Evolutionary conservation across 208 protist genomes (phyloP).

Genomic region (Trypanosoma avium): DNA sequence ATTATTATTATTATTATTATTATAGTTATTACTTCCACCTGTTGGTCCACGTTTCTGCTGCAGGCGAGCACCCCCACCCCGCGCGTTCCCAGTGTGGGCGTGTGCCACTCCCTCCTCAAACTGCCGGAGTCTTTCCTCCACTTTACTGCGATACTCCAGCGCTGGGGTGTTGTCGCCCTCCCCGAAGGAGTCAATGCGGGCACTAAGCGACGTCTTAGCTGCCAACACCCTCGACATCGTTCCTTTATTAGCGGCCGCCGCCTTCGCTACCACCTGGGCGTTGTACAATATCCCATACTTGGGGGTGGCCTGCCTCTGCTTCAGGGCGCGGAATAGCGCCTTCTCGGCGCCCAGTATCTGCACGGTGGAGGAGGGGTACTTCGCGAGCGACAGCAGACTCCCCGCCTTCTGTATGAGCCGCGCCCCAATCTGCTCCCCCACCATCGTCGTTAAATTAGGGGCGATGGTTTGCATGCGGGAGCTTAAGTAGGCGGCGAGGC

Average conservation of each 20-base stretch:
- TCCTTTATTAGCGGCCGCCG: conserved; percentile 92
- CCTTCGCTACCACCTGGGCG: conserved; percentile 96
- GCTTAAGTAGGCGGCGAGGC: conserved; percentile 97
- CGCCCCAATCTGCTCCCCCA: conserved; percentile 98
- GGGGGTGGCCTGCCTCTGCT: conserved; percentile 98
- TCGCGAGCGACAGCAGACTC: conserved; percentile 97
- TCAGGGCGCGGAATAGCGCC: conserved; percentile 97
- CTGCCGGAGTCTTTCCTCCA: conserved; percentile 84
- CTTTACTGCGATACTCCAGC: conserved; percentile 91
- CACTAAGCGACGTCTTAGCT: conserved; percentile 97
- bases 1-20: conserved; percentile 23
- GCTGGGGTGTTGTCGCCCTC: conserved; percentile 90
- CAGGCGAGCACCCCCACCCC: conserved; percentile 61
- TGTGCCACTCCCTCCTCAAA: conserved; percentile 91
- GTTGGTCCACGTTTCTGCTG: conserved; percentile 51
- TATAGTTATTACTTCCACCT: conserved; percentile 16
- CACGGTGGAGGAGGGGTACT: conserved; percentile 98
- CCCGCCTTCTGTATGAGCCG: conserved; percentile 99
- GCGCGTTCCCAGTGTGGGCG: conserved; percentile 86
- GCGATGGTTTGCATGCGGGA: conserved; percentile 98
- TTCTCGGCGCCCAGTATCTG: conserved; percentile 99
- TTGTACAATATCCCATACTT: conserved; percentile 99
- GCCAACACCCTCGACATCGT: conserved; percentile 97
- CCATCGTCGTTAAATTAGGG: conserved; percentile 98
- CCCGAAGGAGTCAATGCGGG: conserved; percentile 98